Evolutionary conservation across 495 filamentous ascomycete genomes (phyloP), one percentile per base, ranked within the genome.

Genomic region (Tetracladium setigerum): DNA sequence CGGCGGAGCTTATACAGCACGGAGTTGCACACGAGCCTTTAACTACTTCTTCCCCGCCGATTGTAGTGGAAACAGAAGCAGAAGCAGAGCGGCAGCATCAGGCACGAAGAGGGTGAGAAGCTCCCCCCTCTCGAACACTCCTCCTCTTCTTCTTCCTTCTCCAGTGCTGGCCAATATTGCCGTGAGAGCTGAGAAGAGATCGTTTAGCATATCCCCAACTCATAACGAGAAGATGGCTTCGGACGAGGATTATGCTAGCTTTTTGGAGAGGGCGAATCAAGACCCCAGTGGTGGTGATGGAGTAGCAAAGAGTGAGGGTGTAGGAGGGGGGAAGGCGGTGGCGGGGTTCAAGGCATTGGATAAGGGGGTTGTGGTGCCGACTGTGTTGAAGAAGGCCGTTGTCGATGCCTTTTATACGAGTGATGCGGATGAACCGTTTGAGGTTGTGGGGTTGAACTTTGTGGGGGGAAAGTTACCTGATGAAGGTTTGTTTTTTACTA

Each of bases 351-450:
- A 79, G 55, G 66, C 78, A 18, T 69, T 75, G 5, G 68, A 82
- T 47, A 54, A 58, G 3, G 73, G 68, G 0, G 67, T 65, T 8
- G 45, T 55, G 12, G 67, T 90, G 38, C 87, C 87, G 0, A 57
- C 62, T 15, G 63, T 66, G 15, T 65, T 94, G 49, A 60, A 69
- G 52, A 65, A 69, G 41, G 65, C 60, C 3, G 58, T 55, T 3
- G 67, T 79, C 24, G 77, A 85, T 46, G 72, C 66, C 38, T 83
- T 79, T 57, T 94, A 91, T 62, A 62, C 76, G 4, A 89, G 83
- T 44, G 89, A 95, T 48, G 75, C 85, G 5, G 89, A 95, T 64
- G 86, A 91, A 67, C 83, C 83, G 31, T 95, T 90, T 62, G 81
- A 82, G 60, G 76, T 79, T 1, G 87, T 95, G 4, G 74, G 68